Conservation (phyloP, 345 rosid species). For the Euclidium syriacum region DNA sequence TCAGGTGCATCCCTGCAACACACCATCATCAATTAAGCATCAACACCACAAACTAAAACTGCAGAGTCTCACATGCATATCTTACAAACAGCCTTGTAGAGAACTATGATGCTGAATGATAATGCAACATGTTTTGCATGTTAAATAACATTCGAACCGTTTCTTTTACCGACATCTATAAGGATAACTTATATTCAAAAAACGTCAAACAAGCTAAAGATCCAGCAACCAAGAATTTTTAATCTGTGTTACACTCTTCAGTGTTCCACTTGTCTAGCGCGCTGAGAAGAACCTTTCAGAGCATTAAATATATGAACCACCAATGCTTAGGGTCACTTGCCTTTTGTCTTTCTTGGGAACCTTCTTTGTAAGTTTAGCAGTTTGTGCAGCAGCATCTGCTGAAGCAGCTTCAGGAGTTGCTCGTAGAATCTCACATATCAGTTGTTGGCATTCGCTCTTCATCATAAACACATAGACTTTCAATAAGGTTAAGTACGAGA, state of each 20-base stretch:
- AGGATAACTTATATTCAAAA: not conserved
- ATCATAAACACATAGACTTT: conserved; percentile 1
- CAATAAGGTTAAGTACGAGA: conserved; percentile 13
- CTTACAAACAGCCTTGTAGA: not conserved
- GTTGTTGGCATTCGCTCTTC: conserved; percentile 99
- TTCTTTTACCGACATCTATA: not conserved
- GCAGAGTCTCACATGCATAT: conserved; percentile 10
- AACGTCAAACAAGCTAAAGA: conserved; percentile 1
- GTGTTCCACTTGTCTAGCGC: conserved; percentile 2
- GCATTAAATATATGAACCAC: conserved; percentile 2
- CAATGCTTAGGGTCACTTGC: conserved; percentile 40
- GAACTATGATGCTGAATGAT: not conserved
- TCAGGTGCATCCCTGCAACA: conserved; percentile 76
- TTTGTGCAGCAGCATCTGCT: conserved; percentile 94
- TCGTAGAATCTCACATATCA: conserved; percentile 94
- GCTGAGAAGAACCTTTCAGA: not conserved
- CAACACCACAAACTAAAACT: conserved; percentile 16
- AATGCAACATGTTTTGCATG: not conserved
- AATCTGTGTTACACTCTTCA: not conserved
- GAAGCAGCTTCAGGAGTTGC: conserved; percentile 99
- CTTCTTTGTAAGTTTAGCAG: conserved; percentile 92
- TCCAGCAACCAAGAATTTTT: not conserved
- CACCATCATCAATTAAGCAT: conserved; percentile 28
- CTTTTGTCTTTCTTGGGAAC: conserved; percentile 67
- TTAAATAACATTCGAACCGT: not conserved